Base-by-base conservation (phyloP, 2,329 filamentous ascomycete species). In the Monosporascus sp. region DNA sequence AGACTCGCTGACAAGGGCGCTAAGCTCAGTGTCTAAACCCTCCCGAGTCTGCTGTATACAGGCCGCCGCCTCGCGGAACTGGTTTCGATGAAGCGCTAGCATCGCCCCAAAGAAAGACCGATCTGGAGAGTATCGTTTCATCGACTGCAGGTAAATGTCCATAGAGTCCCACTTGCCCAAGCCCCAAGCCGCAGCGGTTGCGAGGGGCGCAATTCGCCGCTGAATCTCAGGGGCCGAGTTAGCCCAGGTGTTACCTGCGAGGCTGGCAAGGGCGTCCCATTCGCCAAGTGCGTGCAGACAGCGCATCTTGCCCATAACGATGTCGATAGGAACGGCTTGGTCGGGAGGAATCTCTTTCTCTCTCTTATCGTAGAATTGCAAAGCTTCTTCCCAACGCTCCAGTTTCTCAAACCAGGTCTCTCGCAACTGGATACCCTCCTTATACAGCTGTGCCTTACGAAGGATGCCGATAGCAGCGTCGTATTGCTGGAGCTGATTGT, bases 361-460 rank as follows among this genome's bases (percentile, higher is more conserved):
- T 45, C 93, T 88, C 66, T 90, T 87, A 64, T 94, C 90, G 67
- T 97, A 97, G 48, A 94, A 95, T 46, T 87, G 85, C 52, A 99
- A 77, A 3, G 94, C 94, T 71, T 99, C 95, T 60, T 99, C 95
- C 95, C 95, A 99, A 55, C 94, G 86, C 70, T 97, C 91, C 48
- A 99, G 76, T 75, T 97, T 97, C 72, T 99, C 95, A 61, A 97
- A 99, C 94, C 94, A 99, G 0, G 92, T 97, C 73, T 99, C 94
- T 56, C 96, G 91, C 49, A 99, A 80, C 66, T 96, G 91, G 31
- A 99, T 96, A 16, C 83, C 84, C 66, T 99, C 94, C 62, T 90
- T 90, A 70, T 97, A 99, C 44, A 91, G 84, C 70, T 99, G 94
- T 8, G 94, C 94, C 73, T 96, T 96, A 49, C 94, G 86, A 53